phyloP scores from a whole-genome alignment of 1,284 basidiomycete genomes.

The Blastosporella zonata region DNA sequence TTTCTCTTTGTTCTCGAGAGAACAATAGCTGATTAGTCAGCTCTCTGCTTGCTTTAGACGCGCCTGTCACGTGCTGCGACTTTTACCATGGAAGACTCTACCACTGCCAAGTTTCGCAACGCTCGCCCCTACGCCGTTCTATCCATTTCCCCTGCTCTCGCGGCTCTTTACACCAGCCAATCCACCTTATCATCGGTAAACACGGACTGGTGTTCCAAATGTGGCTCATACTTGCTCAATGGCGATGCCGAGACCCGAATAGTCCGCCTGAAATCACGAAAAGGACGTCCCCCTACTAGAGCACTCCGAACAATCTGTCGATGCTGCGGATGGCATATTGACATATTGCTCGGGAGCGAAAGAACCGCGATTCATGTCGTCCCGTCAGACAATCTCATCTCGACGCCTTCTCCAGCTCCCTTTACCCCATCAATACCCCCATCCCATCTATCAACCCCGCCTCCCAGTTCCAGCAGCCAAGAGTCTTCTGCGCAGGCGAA shows the following conservation, averaged over 20 bases:
- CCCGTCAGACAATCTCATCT: neutral
- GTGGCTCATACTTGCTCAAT: conserved; percentile 43
- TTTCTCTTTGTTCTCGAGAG: conserved; percentile 20
- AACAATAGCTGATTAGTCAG: conserved; percentile 25
- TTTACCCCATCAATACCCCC: conserved; percentile 1
- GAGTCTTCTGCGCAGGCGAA: conserved; percentile 14
- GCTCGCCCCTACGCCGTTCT: conserved; percentile 47
- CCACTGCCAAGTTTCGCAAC: conserved; percentile 44
- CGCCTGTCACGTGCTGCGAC: conserved; percentile 12
- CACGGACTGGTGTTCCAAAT: conserved; percentile 45
- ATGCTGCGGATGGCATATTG: conserved; percentile 15
- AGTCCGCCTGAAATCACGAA: conserved; percentile 25
- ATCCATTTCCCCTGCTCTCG: conserved; percentile 48
- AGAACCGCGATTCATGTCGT: neutral
- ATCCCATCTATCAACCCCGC: conserved; percentile 3
- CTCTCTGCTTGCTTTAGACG: conserved; percentile 5
- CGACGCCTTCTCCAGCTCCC: conserved; percentile 11
- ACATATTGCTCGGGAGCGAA: conserved; percentile 6
- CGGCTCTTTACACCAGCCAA: conserved; percentile 53
- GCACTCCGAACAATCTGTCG: conserved; percentile 21
- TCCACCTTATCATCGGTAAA: conserved; percentile 18
- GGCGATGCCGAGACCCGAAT: conserved; percentile 24
- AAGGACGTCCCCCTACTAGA: conserved; percentile 7
- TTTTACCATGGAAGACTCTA: conserved; percentile 22
- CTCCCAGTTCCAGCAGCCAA: neutral